Percentiles rank a stretch among this genome's conserved stretches.
Evolutionary conservation across 352 stramenopile genomes (phyloP).

Genomic region (Phytophthora crassamura): DNA sequence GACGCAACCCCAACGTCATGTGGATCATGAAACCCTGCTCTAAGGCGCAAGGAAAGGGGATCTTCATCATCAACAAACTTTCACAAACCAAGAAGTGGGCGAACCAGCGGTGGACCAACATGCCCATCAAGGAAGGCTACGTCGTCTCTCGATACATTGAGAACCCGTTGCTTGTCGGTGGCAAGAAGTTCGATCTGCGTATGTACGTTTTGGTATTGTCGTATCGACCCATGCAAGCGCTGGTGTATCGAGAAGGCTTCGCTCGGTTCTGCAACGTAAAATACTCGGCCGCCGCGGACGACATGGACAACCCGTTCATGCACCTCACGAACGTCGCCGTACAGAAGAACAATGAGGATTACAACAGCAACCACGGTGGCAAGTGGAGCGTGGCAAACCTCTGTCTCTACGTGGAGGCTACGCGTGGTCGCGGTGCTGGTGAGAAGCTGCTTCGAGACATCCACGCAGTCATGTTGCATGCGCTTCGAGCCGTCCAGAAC

Average conservation of each 20-base stretch:
- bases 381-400: slow-evolving; percentile 93
- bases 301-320: slow-evolving; percentile 93
- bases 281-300: slow-evolving; percentile 79
- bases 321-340: slow-evolving; percentile 92
- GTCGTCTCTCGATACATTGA: slow-evolving; percentile 92
- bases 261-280: slow-evolving; percentile 94
- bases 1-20: slow-evolving; percentile 84
- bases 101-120: slow-evolving; percentile 71
- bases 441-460: slow-evolving; percentile 74
- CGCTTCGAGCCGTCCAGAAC: slow-evolving; percentile 88
- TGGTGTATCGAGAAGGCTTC: slow-evolving; percentile 90
- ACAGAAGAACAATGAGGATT: slow-evolving; percentile 92
- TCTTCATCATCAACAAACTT: slow-evolving; percentile 95
- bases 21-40: slow-evolving; percentile 97
- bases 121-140: slow-evolving; percentile 86
- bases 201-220: slow-evolving; percentile 94
- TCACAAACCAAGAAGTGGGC: slow-evolving; percentile 93
- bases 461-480: slow-evolving; percentile 87
- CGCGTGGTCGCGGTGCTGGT: slow-evolving; percentile 52
- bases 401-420: slow-evolving; percentile 85
- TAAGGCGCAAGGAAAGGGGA: slow-evolving; percentile 91
- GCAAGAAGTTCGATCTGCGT: slow-evolving; percentile 94
- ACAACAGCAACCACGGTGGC: slow-evolving; percentile 90
- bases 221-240: slow-evolving; percentile 83
- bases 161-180: slow-evolving; percentile 89